Evolutionary conservation across 768 basidiomycete species (phyloP).

Genomic region (Tricholoma matsutake): DNA sequence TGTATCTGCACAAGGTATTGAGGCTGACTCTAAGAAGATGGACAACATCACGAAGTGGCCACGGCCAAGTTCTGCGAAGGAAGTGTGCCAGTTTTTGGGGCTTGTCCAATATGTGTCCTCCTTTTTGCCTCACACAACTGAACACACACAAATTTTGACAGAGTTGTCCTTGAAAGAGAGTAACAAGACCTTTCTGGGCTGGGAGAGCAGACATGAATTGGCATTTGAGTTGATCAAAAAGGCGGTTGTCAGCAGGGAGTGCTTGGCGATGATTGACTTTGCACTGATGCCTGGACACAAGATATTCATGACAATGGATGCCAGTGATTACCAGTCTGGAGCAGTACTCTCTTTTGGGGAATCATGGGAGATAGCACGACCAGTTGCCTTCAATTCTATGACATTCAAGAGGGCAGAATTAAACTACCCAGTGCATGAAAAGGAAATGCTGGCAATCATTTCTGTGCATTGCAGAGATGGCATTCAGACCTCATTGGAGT

Average conservation of each 20-base stretch:
- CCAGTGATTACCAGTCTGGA: slow-evolving; percentile 18
- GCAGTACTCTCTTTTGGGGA: too few species aligned
- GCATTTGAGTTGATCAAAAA: slow-evolving; percentile 33
- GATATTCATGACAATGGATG: slow-evolving; percentile 27
- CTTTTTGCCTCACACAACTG: too few species aligned
- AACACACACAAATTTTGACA: background rate
- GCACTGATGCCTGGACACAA: slow-evolving; percentile 9
- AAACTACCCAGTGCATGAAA: too few species aligned
- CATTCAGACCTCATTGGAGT: slow-evolving; percentile 14
- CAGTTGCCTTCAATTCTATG: too few species aligned
- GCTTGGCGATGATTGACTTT: slow-evolving; percentile 28
- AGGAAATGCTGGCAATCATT: too few species aligned
- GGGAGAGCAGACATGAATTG: slow-evolving; percentile 16
- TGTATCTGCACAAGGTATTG: background rate
- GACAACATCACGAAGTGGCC: background rate
- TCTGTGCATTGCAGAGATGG: slow-evolving; percentile 25
- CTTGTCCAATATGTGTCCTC: too few species aligned
- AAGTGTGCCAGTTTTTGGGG: background rate
- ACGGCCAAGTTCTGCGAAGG: background rate
- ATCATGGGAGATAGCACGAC: too few species aligned
- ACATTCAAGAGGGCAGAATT: too few species aligned
- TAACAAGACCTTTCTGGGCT: slow-evolving; percentile 20
- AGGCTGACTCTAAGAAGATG: background rate
- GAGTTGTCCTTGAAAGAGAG: background rate
- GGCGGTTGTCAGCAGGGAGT: slow-evolving; percentile 17